A percentile compares a stretch with the other conserved stretches of the same genome.
These are phyloP conservation scores for Entomortierella lignicola DNA, from an alignment of 192 early-diverging fungal species.

Conservation along the genomic window DNA sequence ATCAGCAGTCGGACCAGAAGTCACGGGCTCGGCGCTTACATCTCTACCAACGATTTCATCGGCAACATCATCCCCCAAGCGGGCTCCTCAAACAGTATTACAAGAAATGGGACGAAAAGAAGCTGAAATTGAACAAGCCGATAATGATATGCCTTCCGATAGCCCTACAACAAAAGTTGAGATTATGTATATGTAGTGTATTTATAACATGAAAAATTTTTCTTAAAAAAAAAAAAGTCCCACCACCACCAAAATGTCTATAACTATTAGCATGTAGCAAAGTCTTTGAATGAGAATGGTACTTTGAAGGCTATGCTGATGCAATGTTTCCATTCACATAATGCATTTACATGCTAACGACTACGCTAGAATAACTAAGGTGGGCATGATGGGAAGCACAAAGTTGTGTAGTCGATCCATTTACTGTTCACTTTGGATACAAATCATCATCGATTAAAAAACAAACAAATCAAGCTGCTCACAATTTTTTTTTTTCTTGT, in stretches of 20 bases:
- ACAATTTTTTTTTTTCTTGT: background rate
- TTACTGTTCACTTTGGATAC: no score
- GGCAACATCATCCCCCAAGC: constrained; percentile 24
- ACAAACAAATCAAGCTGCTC: background rate
- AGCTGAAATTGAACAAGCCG: constrained; percentile 3
- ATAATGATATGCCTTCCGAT: background rate
- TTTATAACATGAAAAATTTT: background rate
- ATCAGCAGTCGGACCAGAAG: background rate
- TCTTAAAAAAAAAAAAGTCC: constrained; percentile 4
- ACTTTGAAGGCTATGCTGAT: no score
- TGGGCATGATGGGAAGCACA: no score
- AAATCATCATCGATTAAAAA: no score
- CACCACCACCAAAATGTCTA: no score
- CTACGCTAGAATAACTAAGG: no score
- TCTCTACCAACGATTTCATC: constrained; percentile 13
- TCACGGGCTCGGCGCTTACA: constrained; percentile 7
- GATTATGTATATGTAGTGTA: background rate
- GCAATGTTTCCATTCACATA: no score
- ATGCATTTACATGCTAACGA: no score
- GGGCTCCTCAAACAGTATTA: constrained; percentile 36
- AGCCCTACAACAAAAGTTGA: background rate
- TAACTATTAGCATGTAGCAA: no score
- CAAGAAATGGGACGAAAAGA: constrained; percentile 34
- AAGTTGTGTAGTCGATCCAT: background rate
- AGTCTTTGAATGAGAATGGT: no score